Percentiles rank a stretch among this genome's conserved stretches.
phyloP scores from a whole-genome alignment of 2,329 filamentous ascomycete species.

The Scytalidium lignicola region DNA sequence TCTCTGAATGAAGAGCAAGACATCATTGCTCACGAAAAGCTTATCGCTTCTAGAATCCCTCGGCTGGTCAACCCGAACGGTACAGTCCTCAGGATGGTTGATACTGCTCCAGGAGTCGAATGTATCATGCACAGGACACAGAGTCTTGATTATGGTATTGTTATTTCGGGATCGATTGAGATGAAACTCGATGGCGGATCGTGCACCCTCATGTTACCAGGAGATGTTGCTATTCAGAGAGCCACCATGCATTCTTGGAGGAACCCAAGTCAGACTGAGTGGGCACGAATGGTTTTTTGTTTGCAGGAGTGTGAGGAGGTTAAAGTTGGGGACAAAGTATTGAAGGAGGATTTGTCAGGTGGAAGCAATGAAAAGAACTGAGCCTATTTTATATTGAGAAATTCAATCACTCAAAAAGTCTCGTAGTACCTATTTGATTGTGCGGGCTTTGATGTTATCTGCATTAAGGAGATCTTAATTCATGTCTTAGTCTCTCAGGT shows the following conservation, averaged over 20 bases:
- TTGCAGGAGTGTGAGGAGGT: constrained; percentile 9
- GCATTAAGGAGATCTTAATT: no score
- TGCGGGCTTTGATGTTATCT: no score
- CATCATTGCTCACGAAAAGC: constrained; percentile 31
- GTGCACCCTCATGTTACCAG: constrained; percentile 30
- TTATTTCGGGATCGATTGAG: constrained; percentile 34
- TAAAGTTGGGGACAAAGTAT: constrained; percentile 5
- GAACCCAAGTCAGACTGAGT: constrained; percentile 28
- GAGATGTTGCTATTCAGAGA: constrained; percentile 36
- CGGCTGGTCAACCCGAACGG: constrained; percentile 9
- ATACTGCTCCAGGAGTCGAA: constrained; percentile 11
- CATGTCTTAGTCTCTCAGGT: no score
- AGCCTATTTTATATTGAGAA: not conserved
- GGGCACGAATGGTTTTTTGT: constrained; percentile 14
- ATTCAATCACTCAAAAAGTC: no score
- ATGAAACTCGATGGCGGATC: constrained; percentile 34
- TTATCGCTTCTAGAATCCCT: constrained; percentile 12
- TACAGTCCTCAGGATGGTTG: constrained; percentile 11
- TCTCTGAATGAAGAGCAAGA: constrained; percentile 37
- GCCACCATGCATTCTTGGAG: constrained; percentile 39
- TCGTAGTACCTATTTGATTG: no score
- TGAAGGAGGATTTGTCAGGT: constrained; percentile 1
- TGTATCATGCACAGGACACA: constrained; percentile 35
- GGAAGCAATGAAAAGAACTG: not conserved
- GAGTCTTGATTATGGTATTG: constrained; percentile 35